phyloP scores from a whole-genome alignment of 768 basidiomycete genomes.

The Suillus paluster region DNA sequence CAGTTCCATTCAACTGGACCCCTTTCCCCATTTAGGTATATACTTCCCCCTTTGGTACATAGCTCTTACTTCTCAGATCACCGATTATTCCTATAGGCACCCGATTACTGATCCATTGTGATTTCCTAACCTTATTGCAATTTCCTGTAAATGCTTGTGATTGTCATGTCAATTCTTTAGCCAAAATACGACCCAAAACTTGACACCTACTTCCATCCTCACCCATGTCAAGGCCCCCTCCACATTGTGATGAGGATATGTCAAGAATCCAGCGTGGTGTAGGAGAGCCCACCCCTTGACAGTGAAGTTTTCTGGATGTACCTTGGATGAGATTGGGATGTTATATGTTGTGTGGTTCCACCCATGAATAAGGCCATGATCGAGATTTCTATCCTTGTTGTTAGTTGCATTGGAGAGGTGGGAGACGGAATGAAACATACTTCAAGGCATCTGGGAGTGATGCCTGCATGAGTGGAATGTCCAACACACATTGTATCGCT shows the following conservation, averaged over 20 bases:
- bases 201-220: not conserved
- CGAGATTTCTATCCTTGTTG: not conserved
- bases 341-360: not conserved
- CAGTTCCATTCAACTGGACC: no score
- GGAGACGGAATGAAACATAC: not conserved
- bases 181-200: not conserved
- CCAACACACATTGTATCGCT: not conserved
- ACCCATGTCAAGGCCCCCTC: not conserved
- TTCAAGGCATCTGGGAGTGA: not conserved
- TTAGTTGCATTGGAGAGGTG: rapidly evolving
- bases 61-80: no score
- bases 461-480: not conserved
- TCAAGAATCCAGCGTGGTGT: slow-evolving; percentile 14
- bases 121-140: not conserved
- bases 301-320: not conserved
- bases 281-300: slow-evolving; percentile 9
- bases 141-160: not conserved
- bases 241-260: slow-evolving; percentile 15
- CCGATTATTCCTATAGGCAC: no score
- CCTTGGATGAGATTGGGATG: not conserved
- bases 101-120: no score
- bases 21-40: no score
- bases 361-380: not conserved
- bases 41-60: no score
- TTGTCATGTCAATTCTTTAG: not conserved